These are phyloP conservation scores for Didymosphaeria variabile DNA, from an alignment of 2,329 filamentous ascomycete species.

Conservation along the genomic window DNA sequence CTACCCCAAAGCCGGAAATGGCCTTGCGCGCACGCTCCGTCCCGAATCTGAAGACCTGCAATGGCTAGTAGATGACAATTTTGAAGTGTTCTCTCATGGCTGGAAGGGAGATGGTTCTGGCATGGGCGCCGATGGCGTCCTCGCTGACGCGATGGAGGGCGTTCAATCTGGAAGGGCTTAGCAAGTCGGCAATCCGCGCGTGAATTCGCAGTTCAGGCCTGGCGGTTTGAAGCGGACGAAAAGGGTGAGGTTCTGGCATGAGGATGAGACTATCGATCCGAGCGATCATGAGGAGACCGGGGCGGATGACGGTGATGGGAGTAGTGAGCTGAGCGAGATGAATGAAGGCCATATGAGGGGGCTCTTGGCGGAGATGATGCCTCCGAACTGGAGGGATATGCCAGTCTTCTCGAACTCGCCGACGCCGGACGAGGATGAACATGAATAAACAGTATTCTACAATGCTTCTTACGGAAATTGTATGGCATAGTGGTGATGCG, in stretches of 20 bases:
- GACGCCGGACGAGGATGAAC: no score
- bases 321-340: constrained; percentile 7
- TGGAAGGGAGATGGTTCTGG: constrained; percentile 48
- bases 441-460: no score
- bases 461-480: no score
- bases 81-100: constrained; percentile 65
- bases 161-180: constrained; percentile 10
- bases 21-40: constrained; percentile 62
- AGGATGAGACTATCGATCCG: not conserved
- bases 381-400: not conserved
- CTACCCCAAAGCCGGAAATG: constrained; percentile 70
- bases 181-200: constrained; percentile 8
- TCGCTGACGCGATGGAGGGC: constrained; percentile 17
- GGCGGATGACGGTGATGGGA: not conserved
- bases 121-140: constrained; percentile 39
- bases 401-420: not conserved
- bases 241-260: not conserved
- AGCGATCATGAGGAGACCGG: not conserved
- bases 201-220: not conserved
- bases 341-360: not conserved
- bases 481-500: no score
- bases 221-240: not conserved
- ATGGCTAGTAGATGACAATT: constrained; percentile 69
- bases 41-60: constrained; percentile 67
- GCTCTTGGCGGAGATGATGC: not conserved